Conservation (phyloP, 768 basidiomycete species). For the Strobilomyces dryophilus region DNA sequence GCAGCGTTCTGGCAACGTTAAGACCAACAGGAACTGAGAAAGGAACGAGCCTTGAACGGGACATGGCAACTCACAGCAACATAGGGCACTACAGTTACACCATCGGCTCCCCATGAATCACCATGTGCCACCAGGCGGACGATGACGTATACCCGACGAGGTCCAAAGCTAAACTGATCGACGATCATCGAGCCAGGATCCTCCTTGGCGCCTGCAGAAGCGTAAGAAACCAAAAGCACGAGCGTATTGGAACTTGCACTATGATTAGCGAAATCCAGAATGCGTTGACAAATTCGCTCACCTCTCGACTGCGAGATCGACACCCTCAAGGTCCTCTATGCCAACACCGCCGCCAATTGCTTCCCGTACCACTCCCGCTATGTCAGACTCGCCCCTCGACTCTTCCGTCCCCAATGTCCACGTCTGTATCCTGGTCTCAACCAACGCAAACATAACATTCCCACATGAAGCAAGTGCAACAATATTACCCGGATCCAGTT, state of each 20-base stretch:
- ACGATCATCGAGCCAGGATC: conserved; percentile 30
- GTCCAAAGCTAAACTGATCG: conserved; percentile 38
- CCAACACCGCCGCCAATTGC: conserved; percentile 45
- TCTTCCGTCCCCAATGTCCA: conserved; percentile 61
- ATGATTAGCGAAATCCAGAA: conserved; percentile 1
- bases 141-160: conserved; percentile 65
- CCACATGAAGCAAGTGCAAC: conserved; percentile 56
- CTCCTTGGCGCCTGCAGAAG: conserved; percentile 45
- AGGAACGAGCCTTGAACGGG: not conserved
- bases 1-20: conserved; percentile 47
- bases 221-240: conserved; percentile 65
- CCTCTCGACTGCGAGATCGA: conserved; percentile 65
- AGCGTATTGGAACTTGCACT: conserved; percentile 45
- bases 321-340: conserved; percentile 65
- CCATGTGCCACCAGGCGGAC: conserved; percentile 38
- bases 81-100: conserved; percentile 63
- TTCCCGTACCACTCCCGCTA: conserved; percentile 44
- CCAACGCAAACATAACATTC: conserved; percentile 61
- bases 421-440: conserved; percentile 62
- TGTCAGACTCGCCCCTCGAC: conserved; percentile 50
- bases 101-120: conserved; percentile 27
- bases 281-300: conserved; percentile 25
- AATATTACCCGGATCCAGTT: conserved; percentile 55
- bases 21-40: not conserved
- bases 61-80: conserved; percentile 55